These are phyloP conservation scores for Yamadazyma taylorii DNA, from an alignment of 1,139 yeast species.

Conservation along the genomic window DNA sequence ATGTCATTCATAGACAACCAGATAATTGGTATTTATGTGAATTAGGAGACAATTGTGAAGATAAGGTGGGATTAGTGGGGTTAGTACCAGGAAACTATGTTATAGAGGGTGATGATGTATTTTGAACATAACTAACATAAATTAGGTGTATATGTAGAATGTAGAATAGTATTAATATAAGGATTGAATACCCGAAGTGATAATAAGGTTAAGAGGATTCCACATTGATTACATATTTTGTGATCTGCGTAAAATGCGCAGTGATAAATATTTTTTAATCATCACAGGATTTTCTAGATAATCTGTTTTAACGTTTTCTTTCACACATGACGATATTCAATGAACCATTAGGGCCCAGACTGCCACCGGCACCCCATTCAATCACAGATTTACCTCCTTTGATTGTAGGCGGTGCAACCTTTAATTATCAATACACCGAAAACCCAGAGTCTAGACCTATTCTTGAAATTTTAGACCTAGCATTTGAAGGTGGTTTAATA, in stretches of 20 bases:
- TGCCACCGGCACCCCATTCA: constrained; percentile 18
- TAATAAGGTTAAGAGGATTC: too few species aligned
- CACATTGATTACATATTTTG: too few species aligned
- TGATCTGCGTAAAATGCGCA: background rate
- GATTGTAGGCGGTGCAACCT: constrained; percentile 83
- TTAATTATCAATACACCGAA: constrained; percentile 73
- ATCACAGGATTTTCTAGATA: background rate
- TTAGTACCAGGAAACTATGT: constrained; percentile 81
- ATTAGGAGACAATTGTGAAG: constrained; percentile 53
- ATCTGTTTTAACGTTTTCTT: background rate
- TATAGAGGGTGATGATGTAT: constrained; percentile 29
- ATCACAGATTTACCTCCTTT: constrained; percentile 53
- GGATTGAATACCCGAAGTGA: too few species aligned
- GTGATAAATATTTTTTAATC: background rate
- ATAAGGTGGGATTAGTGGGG: constrained; percentile 52
- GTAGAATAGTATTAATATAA: constrained; percentile 1
- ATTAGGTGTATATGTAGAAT: background rate
- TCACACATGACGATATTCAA: constrained; percentile 2
- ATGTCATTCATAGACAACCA: constrained; percentile 71
- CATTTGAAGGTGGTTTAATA: constrained; percentile 65
- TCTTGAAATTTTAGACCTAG: constrained; percentile 53
- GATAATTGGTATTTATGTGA: constrained; percentile 94
- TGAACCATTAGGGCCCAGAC: constrained; percentile 19
- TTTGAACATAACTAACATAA: constrained; percentile 12
- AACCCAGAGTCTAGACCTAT: constrained; percentile 63